Conservation (phyloP, 1,284 basidiomycete genomes). For the Boletus hoseneyae region DNA sequence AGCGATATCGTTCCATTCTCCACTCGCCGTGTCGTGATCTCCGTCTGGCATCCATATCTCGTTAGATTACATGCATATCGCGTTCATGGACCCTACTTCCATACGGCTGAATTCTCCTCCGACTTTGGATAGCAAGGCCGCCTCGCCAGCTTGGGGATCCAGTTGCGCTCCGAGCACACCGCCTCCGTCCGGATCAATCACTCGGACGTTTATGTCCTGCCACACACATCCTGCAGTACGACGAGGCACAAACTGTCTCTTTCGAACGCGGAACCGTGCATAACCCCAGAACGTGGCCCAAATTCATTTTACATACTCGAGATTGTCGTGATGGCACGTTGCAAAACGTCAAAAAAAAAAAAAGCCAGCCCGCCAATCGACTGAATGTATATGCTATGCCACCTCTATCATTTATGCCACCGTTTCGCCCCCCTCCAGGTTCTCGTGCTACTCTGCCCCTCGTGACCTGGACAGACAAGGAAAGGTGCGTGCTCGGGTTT, state of each 20-base stretch:
- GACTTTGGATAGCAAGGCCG: not conserved
- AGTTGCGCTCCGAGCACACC: slow-evolving; percentile 2
- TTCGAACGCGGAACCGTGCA: slow-evolving; percentile 15
- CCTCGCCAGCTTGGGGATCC: not conserved
- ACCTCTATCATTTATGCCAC: not conserved
- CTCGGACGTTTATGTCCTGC: not conserved
- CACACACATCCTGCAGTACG: not conserved
- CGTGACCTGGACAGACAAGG: slow-evolving; percentile 16
- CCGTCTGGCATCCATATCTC: slow-evolving; percentile 13
- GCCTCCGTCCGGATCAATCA: slow-evolving; percentile 11
- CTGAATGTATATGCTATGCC: slow-evolving; percentile 16
- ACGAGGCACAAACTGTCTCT: slow-evolving; percentile 2
- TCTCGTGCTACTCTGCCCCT: not conserved
- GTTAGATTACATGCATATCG: slow-evolving; percentile 12
- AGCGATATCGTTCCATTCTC: slow-evolving; percentile 9
- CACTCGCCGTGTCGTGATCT: slow-evolving; percentile 8
- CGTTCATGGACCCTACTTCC: slow-evolving; percentile 19
- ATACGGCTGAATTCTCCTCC: slow-evolving; percentile 10
- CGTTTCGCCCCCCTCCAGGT: not conserved
- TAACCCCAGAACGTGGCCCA: slow-evolving; percentile 30
- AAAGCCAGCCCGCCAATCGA: slow-evolving; percentile 3
- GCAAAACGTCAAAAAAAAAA: not conserved
- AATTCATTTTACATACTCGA: slow-evolving; percentile 2
- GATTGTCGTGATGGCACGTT: slow-evolving; percentile 9
- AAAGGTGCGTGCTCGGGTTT: slow-evolving; percentile 2